A percentile compares a stretch with the other conserved stretches of the same genome.
These are phyloP conservation scores for Didymella exigua DNA, from an alignment of 2,329 filamentous ascomycete species.

Conservation along the genomic window DNA sequence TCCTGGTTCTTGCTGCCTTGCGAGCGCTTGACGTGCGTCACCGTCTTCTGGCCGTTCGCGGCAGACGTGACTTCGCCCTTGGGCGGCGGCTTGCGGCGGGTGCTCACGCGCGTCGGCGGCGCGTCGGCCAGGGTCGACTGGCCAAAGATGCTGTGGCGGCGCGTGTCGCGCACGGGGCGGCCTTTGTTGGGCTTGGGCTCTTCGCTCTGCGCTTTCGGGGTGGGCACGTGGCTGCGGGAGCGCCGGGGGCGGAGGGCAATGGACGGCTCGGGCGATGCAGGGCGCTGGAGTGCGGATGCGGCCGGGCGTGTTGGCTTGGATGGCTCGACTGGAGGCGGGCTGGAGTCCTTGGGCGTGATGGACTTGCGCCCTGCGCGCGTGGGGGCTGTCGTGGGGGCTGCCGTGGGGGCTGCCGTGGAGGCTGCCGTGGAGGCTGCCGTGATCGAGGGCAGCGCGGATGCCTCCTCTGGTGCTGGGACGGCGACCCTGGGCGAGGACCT, in stretches of 20 bases:
- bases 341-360: constrained; percentile 34
- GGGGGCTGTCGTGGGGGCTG: constrained; percentile 44
- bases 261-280: constrained; percentile 16
- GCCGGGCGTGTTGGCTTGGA: too few relatives aligned
- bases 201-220: constrained; percentile 55
- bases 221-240: constrained; percentile 47
- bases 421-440: constrained; percentile 47
- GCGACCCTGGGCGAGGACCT: constrained; percentile 13
- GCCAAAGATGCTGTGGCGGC: constrained; percentile 54
- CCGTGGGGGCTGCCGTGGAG: constrained; percentile 46
- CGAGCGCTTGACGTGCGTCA: constrained; percentile 74
- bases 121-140: constrained; percentile 42
- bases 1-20: constrained; percentile 44
- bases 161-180: constrained; percentile 45
- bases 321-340: constrained; percentile 27
- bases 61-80: constrained; percentile 71
- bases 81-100: constrained; percentile 72
- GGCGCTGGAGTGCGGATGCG: constrained; percentile 24
- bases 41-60: constrained; percentile 65
- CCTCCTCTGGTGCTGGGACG: constrained; percentile 2
- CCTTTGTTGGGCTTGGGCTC: constrained; percentile 52
- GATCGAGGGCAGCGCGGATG: constrained; percentile 19
- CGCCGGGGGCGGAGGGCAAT: constrained; percentile 42
- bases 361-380: constrained; percentile 45
- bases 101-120: constrained; percentile 49